Evolutionary conservation across 208 protist species (phyloP).

Genomic region (Crithidia acanthocephali): DNA sequence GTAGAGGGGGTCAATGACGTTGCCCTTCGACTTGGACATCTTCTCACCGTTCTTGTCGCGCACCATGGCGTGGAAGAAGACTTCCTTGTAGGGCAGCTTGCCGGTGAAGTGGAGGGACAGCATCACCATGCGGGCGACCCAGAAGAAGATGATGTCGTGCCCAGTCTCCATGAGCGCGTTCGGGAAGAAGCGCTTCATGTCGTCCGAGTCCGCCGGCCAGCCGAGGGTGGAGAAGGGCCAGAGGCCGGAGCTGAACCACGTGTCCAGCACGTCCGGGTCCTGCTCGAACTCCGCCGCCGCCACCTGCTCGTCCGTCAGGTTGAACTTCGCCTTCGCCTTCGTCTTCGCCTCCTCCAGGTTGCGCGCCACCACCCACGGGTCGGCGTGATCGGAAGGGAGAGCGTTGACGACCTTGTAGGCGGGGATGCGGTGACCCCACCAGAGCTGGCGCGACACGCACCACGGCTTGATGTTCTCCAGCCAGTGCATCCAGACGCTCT

Average conservation of each 20-base stretch:
- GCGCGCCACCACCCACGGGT: constrained; percentile 95
- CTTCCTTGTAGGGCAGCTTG: constrained; percentile 96
- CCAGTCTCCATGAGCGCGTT: constrained; percentile 98
- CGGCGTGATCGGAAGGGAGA: constrained; percentile 35
- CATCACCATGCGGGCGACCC: constrained; percentile 99
- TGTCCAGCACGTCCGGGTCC: constrained; percentile 99
- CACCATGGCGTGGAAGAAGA: constrained; percentile 99
- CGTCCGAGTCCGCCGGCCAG: constrained; percentile 94
- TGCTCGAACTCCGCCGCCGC: constrained; percentile 81
- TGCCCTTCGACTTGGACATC: constrained; percentile 99
- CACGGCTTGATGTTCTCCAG: constrained; percentile 97
- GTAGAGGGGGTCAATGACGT: constrained; percentile 99
- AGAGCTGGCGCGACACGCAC: constrained; percentile 99
- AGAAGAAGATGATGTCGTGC: constrained; percentile 99
- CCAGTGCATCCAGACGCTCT: constrained; percentile 96
- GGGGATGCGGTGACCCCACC: constrained; percentile 99
- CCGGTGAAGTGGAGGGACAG: constrained; percentile 96
- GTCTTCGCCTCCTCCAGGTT: constrained; percentile 94
- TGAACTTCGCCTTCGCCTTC: constrained; percentile 90
- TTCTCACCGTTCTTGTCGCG: constrained; percentile 99
- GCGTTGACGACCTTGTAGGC: constrained; percentile 94
- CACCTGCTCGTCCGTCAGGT: constrained; percentile 67
- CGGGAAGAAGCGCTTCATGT: constrained; percentile 98
- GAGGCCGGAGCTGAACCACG: constrained; percentile 99
- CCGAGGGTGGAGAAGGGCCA: constrained; percentile 99